A percentile compares a stretch with the other conserved stretches of the same genome.
Conservation (phyloP, 139 green algal species). For the Trebouxia sp. region DNA sequence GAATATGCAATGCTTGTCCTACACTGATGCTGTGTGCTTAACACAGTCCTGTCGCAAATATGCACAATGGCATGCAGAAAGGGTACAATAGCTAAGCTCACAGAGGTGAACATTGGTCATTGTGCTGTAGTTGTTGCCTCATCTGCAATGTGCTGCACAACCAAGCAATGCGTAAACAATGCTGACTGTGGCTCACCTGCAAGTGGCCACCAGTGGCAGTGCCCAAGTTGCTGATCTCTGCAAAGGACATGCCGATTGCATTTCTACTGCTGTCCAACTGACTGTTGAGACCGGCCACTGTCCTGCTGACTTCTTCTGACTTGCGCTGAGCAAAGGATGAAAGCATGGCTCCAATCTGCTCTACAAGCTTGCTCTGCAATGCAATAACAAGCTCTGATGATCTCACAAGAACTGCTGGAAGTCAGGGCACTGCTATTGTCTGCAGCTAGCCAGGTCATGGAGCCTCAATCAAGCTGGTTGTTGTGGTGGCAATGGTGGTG, state of each 20-base stretch:
- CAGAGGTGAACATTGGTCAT: too few relatives aligned
- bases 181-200: background rate
- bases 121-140: too few relatives aligned
- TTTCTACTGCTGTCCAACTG: background rate
- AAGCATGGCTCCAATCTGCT: conserved; percentile 50
- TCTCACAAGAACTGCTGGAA: background rate
- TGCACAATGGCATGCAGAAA: too few relatives aligned
- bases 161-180: background rate
- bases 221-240: background rate
- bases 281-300: conserved; percentile 11
- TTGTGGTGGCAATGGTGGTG: too few relatives aligned
- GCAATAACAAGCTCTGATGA: conserved; percentile 20
- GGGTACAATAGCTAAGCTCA: too few relatives aligned
- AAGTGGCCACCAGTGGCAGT: background rate
- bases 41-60: too few relatives aligned
- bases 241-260: conserved; percentile 3
- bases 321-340: conserved; percentile 37
- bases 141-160: too few relatives aligned
- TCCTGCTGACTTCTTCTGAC: conserved; percentile 15
- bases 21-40: too few relatives aligned
- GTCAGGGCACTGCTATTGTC: too few relatives aligned
- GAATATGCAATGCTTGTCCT: too few relatives aligned
- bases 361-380: conserved; percentile 45
- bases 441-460: too few relatives aligned
- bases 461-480: too few relatives aligned